Base-by-base conservation (phyloP, 805 yeast species). In the Phaffomyces antillensis region DNA sequence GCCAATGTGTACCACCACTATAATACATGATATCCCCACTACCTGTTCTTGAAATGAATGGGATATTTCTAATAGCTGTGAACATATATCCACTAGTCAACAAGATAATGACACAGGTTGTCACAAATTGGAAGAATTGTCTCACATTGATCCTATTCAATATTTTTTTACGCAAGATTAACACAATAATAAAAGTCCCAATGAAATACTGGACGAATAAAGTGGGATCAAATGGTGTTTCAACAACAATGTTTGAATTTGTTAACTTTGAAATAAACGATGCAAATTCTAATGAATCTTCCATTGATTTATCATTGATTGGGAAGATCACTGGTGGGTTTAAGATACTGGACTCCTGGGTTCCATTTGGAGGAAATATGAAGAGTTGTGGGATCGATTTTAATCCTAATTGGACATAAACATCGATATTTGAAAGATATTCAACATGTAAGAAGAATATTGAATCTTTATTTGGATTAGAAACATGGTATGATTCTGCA, bases 11-110 rank as follows among this genome's bases (percentile, higher is more conserved):
- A 4, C 86, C 88, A 13, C 87, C 87, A 46, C 84, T 74, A 45
- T 82, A 72, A 52, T 67, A 72, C 62, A 79, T 73, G 3, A 81
- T 58, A n/a, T 66, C 63, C 12, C 76, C 77, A 3, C 76, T 56
- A 3, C 71, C 76, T 54, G 73, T 66, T 44, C 66, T 68, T 1
- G 82, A 79, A 17, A 85, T 50, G 40, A 86, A 77, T 3, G 91
- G 88, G 1, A 80, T 77, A 1, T 71, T 70, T 52, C 81, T 70
- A 42, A 81, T 79, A 24, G 73, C 62, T 1, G 84, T 73, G 58
- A 79, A 86, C 63, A 77, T 81, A 52, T 76, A 76, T 1, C 95
- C 95, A 32, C 84, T 71, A 11, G 75, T 62, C 42, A 77, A 73
- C 2, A 71, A 46, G 36, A 76, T 57, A 13, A 79, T 70, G 2